These are phyloP conservation scores for Kappamyces sp. DNA, from an alignment of 192 early-diverging fungal species.

Conservation along the genomic window DNA sequence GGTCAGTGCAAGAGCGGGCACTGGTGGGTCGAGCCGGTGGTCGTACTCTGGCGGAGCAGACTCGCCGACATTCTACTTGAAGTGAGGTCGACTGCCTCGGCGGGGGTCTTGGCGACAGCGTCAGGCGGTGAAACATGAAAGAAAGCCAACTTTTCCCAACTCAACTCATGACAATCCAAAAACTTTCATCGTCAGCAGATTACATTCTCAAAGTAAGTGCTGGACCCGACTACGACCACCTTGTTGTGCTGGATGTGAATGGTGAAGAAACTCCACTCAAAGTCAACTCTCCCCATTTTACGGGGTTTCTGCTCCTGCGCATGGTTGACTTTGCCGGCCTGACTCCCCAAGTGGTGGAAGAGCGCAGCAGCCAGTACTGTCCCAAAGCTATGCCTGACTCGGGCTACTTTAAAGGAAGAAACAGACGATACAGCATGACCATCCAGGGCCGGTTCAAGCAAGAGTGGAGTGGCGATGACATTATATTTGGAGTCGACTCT, in stretches of 20 bases:
- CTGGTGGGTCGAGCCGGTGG: too few species aligned
- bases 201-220: conserved; percentile 27
- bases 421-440: conserved; percentile 34
- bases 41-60: too few species aligned
- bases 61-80: too few species aligned
- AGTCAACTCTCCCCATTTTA: conserved; percentile 29
- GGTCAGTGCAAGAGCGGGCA: too few species aligned
- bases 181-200: conserved; percentile 11
- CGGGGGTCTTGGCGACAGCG: too few species aligned
- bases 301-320: conserved; percentile 31
- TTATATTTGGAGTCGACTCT: conserved; percentile 34
- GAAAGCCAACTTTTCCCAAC: too few species aligned
- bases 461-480: conserved; percentile 33
- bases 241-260: conserved; percentile 26
- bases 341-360: conserved; percentile 17
- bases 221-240: conserved; percentile 23
- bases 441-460: conserved; percentile 37
- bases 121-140: too few species aligned
- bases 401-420: conserved; percentile 35
- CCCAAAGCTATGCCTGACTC: conserved; percentile 28
- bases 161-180: too few species aligned
- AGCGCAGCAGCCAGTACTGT: neutral
- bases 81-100: too few species aligned
- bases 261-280: conserved; percentile 37
- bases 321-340: conserved; percentile 33